These are phyloP conservation scores for Prunus campanulata DNA, from an alignment of 306 rosid species.

Conservation along the genomic window DNA sequence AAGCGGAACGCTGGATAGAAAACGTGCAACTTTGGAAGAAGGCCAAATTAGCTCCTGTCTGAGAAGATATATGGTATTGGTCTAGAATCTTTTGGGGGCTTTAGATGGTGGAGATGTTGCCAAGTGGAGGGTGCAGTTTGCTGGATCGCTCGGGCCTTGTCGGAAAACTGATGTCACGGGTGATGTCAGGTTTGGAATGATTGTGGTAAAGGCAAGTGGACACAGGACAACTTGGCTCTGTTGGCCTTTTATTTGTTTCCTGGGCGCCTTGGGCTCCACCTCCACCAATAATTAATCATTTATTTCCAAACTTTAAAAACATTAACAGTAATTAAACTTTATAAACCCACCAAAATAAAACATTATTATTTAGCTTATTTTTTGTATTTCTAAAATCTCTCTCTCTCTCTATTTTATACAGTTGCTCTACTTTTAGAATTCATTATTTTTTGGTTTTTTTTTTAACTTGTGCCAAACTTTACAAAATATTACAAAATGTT, in stretches of 20 bases:
- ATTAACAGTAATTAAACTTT: background rate
- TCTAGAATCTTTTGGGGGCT: background rate
- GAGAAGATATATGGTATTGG: conserved; percentile 27
- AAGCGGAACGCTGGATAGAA: background rate
- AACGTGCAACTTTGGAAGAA: conserved; percentile 9
- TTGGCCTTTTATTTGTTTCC: conserved; percentile 24
- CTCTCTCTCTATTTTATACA: no score
- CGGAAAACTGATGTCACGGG: conserved; percentile 55
- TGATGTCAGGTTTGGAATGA: conserved; percentile 49
- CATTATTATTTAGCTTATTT: background rate
- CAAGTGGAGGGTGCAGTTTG: conserved; percentile 40
- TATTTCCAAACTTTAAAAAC: background rate
- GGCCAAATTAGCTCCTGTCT: background rate
- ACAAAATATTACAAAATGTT: conserved; percentile 11
- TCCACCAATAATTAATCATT: background rate
- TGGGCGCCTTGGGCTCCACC: conserved; percentile 19
- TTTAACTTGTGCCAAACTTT: background rate
- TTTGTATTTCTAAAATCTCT: background rate
- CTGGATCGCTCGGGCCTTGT: conserved; percentile 39
- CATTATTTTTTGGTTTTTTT: background rate
- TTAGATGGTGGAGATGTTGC: conserved; percentile 27
- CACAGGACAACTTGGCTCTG: conserved; percentile 29
- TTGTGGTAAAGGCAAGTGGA: conserved; percentile 39
- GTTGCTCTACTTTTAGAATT: background rate
- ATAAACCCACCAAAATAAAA: background rate